Evolutionary conservation across 495 filamentous ascomycete species (phyloP), one percentile per base, ranked within the genome.

Genomic region (Daldinia caldariorum): DNA sequence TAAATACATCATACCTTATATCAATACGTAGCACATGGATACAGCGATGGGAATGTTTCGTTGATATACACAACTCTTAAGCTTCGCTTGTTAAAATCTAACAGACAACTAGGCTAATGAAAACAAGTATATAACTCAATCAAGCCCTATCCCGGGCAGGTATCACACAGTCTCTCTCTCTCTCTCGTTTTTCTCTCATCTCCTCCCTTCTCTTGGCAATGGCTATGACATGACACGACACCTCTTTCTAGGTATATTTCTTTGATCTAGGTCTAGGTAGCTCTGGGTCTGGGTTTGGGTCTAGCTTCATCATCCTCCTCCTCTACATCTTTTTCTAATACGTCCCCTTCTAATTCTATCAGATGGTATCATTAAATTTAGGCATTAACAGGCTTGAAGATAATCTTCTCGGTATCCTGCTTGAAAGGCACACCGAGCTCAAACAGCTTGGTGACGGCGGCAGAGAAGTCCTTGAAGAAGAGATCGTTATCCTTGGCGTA

Each of bases 371-470:
- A 58, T 62, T 69, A 39, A 31, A 18, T 61, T 63, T 72, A 78
- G 68, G 67, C 71, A 29, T 78, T 59, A 59, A 84, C 87, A 67
- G 86, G 80, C 88, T 94, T 96, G 85, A 99, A 94, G 73, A 83
- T 82, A 63, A 88, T 88, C 70, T 90, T 87, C 78, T 91, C 84
- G 69, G 85, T 85, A 74, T 79, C 87, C 72, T 86, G 80, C 71
- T 85, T 78, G 74, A 99, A 99, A 13, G 95, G 94, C 58, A 99
- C 95, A 74, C 95, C 95, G 4, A 97, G 88, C 86, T 98, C 95
- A 64, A 99, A 91, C 20, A 99, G 87, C 85, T 89, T 95, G 74
- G 85, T 80, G 61, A 92, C 83, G 57, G 89, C 94, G 8, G 89
- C 88, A 6, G 88, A 77, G 82, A 99, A 99, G 75, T 97, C 94